These are phyloP conservation scores for Populus hybrid DNA, from an alignment of 441 rosid genomes.

Conservation along the genomic window DNA sequence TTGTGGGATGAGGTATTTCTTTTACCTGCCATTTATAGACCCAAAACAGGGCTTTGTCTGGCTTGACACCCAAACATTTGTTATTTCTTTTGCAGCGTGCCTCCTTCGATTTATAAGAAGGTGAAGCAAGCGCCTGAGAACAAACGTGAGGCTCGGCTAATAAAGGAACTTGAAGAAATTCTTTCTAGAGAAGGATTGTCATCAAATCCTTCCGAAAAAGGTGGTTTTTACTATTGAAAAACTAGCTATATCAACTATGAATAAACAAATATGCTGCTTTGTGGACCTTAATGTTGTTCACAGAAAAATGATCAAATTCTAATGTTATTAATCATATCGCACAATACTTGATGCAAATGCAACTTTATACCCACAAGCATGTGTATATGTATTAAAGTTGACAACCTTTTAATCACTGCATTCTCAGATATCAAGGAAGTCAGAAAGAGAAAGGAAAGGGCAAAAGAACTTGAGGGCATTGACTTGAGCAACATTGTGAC, in stretches of 20 bases:
- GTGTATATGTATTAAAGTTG: background rate
- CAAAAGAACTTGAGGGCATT: constrained; percentile 86
- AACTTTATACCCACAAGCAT: background rate
- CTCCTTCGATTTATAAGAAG: constrained; percentile 76
- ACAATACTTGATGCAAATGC: background rate
- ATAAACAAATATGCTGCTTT: background rate
- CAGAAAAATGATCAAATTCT: background rate
- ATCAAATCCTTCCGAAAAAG: constrained; percentile 78
- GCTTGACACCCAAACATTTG: constrained; percentile 19
- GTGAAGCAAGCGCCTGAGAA: constrained; percentile 83
- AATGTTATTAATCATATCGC: background rate
- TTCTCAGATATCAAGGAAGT: constrained; percentile 80
- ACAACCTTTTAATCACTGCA: constrained; percentile 4
- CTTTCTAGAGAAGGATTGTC: constrained; percentile 90
- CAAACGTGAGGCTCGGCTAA: constrained; percentile 64
- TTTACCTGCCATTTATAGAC: background rate
- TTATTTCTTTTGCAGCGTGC: constrained; percentile 46
- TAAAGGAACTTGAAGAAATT: constrained; percentile 74
- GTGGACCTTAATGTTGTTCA: background rate
- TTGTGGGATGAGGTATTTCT: constrained; percentile 69
- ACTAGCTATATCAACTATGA: background rate
- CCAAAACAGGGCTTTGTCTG: constrained; percentile 8
- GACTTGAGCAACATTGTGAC: constrained; percentile 81
- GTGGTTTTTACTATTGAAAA: constrained; percentile 28
- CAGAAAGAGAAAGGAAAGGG: constrained; percentile 65